Conservation (phyloP, 306 rosid genomes). For the Herpetospermum pedunculosum region DNA sequence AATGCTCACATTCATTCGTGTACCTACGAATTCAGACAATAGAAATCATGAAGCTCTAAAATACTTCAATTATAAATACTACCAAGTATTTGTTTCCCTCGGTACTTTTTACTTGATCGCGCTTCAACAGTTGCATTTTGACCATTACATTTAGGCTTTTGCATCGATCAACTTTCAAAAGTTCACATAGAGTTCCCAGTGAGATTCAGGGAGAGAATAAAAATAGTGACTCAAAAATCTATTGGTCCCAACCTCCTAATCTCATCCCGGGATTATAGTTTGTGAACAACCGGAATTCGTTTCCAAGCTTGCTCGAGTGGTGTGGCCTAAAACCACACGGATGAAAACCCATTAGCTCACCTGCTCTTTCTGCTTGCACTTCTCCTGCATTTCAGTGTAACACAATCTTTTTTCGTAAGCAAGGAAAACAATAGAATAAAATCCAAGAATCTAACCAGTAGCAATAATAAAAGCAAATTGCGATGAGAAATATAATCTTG, state of each 20-base stretch:
- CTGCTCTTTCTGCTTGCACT: conserved; percentile 80
- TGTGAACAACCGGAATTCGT: conserved; percentile 76
- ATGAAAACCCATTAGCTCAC: conserved; percentile 64
- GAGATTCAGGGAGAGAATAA: background rate
- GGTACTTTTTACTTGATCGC: background rate
- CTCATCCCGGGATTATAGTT: conserved; percentile 74
- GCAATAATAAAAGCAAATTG: background rate
- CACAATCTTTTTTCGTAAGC: background rate
- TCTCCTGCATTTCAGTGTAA: conserved; percentile 38
- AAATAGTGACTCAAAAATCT: background rate
- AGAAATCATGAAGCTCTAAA: background rate
- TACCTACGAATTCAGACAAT: background rate
- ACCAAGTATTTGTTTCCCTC: background rate
- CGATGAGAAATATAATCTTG: background rate
- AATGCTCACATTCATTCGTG: no score
- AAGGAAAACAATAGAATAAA: background rate
- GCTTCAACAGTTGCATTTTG: background rate
- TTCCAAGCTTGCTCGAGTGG: conserved; percentile 78
- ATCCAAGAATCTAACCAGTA: background rate
- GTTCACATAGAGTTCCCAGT: background rate
- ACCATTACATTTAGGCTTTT: background rate
- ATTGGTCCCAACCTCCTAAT: conserved; percentile 64
- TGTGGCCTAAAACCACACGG: conserved; percentile 79
- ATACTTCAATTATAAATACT: background rate
- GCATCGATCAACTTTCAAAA: background rate